Evolutionary conservation across 768 basidiomycete species (phyloP), one percentile per base, ranked within the genome.

Genomic region (Stropharia rugosoannulata): DNA sequence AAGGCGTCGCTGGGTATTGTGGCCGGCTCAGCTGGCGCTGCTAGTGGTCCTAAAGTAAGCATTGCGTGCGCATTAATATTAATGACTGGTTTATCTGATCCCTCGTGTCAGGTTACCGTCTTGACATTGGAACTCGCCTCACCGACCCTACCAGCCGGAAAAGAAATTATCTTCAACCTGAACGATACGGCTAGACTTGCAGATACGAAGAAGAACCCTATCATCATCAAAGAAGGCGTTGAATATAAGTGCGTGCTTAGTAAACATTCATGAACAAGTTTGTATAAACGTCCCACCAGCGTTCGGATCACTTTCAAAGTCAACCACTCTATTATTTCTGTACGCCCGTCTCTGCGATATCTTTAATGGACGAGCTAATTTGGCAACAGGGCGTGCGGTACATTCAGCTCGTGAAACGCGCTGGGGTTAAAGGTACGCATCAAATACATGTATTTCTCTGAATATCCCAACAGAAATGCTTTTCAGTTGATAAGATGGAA

Each of bases 1-100:
- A 98, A 98, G 70, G 93, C 92, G 38, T 93, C 88, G 51, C 80
- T 98, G 25, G 96, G 96, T 51, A 85, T 98, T 57, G 80, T 82
- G 49, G 79, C 84, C 35, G 85, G 81, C 27, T 76, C 68, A 16
- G 25, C 67, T 4, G 27, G 47, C 12, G 73, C 67, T 54, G 68
- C 75, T 12, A 71, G 57, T 61, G 84, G 83, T 12, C 89, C 90
- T 49, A 92, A 91, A 83, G 93, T 89, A 56, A 40, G 58, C 49
- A 12, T 22, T 25, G 10, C 43, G 19, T 25, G 32, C 47, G n/a
- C 38, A 38, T 44, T 37, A 42, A 39, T 40, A 46, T 43, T 35
- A 12, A 27, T 32, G 10, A 36, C 25, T 36, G 49, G 10, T 22
- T 48, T 16, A 43, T 54, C 55, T 39, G 13, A 25, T 49, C 6